Evolutionary conservation across 2,329 filamentous ascomycete species (phyloP), one percentile per base, ranked within the genome.

Genomic region (Fusarium brevicatenulatum): DNA sequence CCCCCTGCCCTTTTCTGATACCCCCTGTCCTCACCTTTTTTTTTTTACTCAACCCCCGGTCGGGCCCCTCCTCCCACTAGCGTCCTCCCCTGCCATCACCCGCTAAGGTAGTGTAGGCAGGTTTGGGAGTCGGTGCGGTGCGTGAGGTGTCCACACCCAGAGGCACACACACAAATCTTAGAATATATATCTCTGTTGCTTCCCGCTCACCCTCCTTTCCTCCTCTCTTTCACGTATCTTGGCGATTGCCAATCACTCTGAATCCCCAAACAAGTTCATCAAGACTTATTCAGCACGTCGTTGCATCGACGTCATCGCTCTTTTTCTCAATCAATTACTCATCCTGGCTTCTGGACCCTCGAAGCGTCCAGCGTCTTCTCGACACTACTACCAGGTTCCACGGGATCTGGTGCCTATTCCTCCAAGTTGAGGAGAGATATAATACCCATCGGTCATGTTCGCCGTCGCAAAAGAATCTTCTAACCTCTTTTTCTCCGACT

Each of bases 401-500:
- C 60, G 63, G 75, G 71, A 78, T 77, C 78, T 80, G 81, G 77
- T 78, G 68, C 72, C 66, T 68, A 71, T 72, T 77, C 77, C 78
- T 76, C 70, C 63, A 69, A 68, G 53, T 70, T 65, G 78, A 81
- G 80, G 80, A 82, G 82, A 80, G 66, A 74, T 75, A 70, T 66
- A 68, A 68, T 64, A 73, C 73, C 81, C 77, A 81, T 81, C 80
- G 79, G 82, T 82, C 81, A 90, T 90, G 88, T 90, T 87, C 81
- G 85, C 85, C 82, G 83, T 83, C 85, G 84, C 83, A 86, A 86
- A 83, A 86, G 83, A 83, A 79, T 83, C 82, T 81, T 85, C 83
- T 81, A 86, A 85, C 82, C 86, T 84, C 85, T 86, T 85, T 85
- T 86, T 86, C 80, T 86, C 86, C 87, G 86, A 88, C 84, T 85